These are phyloP conservation scores for Penicillium diatomitis DNA, from an alignment of 495 filamentous ascomycete genomes.

Conservation along the genomic window DNA sequence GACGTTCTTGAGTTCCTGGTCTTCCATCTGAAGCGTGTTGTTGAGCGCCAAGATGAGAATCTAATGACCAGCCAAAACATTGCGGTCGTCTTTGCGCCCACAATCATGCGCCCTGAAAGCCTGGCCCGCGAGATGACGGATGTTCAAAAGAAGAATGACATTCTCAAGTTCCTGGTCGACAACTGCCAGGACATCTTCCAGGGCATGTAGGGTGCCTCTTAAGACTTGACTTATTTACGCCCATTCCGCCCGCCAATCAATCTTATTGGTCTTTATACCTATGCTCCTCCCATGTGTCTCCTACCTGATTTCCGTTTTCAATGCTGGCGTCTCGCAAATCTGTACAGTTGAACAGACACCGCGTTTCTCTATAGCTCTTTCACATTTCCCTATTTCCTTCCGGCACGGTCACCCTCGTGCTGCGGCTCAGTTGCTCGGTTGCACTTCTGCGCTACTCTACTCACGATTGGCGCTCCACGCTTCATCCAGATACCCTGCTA, in stretches of 20 bases:
- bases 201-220: constrained; percentile 26
- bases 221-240: background rate
- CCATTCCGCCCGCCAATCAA: background rate
- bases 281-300: constrained; percentile 8
- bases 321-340: background rate
- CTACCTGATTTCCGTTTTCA: background rate
- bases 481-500: constrained; percentile 22
- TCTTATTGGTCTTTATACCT: constrained; percentile 5
- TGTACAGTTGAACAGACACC: constrained; percentile 15
- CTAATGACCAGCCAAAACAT: constrained; percentile 91
- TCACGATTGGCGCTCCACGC: constrained; percentile 19
- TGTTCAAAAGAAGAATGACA: constrained; percentile 82
- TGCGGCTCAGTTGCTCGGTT: background rate
- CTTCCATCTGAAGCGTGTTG: constrained; percentile 87
- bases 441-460: constrained; percentile 3
- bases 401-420: background rate
- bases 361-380: background rate
- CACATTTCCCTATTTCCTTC: constrained; percentile 4
- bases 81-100: constrained; percentile 96
- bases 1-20: constrained; percentile 89
- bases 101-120: constrained; percentile 83
- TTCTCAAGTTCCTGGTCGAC: constrained; percentile 84
- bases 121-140: constrained; percentile 93
- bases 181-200: constrained; percentile 72
- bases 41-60: constrained; percentile 73